phyloP scores from a whole-genome alignment of 2,329 filamentous ascomycete species.

The Aspergillus melleus region DNA sequence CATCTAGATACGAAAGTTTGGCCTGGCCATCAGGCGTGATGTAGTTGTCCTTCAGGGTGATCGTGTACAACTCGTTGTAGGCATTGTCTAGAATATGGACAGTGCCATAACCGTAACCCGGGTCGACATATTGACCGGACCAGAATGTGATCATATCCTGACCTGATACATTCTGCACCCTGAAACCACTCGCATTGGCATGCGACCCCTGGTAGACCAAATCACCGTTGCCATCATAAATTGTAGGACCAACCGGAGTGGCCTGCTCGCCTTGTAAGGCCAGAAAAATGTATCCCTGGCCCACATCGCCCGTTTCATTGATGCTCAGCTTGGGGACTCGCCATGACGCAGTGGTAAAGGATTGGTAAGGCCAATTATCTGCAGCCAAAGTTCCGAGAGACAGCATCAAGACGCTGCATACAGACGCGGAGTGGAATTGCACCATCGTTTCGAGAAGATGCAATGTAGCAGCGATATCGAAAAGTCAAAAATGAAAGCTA shows the following conservation, averaged over 20 bases:
- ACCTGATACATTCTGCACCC: constrained; percentile 34
- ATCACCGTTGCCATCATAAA: constrained; percentile 38
- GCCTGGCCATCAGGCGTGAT: constrained; percentile 20
- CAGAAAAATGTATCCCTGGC: constrained; percentile 37
- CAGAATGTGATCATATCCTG: constrained; percentile 39
- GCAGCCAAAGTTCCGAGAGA: constrained; percentile 12
- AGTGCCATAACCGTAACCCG: constrained; percentile 31
- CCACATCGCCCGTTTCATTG: constrained; percentile 30
- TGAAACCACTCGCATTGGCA: constrained; percentile 34
- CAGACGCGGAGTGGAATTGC: constrained; percentile 7
- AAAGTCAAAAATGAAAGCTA: too few relatives aligned
- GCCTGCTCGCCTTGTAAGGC: constrained; percentile 29
- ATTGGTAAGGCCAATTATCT: constrained; percentile 20
- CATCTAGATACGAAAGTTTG: constrained; percentile 32
- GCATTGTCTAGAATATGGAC: constrained; percentile 35
- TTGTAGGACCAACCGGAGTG: constrained; percentile 31
- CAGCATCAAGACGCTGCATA: constrained; percentile 17
- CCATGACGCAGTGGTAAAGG: constrained; percentile 16
- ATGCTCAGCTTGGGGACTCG: constrained; percentile 31
- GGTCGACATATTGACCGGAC: constrained; percentile 30
- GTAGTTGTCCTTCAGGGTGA: constrained; percentile 28
- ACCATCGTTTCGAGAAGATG: background rate
- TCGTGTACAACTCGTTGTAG: constrained; percentile 34
- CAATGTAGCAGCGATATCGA: background rate
- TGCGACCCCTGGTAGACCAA: constrained; percentile 37